Conservation (phyloP, 2,329 filamentous ascomycete genomes). For the Phoma herbarum region DNA sequence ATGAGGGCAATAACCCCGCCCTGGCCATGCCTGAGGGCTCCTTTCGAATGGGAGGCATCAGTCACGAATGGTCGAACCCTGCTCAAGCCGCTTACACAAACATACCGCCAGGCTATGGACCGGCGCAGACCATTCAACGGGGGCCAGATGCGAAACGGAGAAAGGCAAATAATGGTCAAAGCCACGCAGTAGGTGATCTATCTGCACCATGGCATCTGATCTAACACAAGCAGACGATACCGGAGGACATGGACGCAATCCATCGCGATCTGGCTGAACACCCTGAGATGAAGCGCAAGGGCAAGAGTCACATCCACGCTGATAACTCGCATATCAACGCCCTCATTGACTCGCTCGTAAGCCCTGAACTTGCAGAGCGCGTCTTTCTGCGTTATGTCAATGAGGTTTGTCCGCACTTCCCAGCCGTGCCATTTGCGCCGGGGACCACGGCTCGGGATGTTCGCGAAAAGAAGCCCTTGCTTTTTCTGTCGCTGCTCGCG, state of each 20-base stretch:
- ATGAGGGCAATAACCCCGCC: constrained; percentile 22
- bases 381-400: constrained; percentile 67
- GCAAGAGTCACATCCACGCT: constrained; percentile 39
- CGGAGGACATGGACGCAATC: constrained; percentile 50
- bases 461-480: constrained; percentile 65
- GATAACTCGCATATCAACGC: constrained; percentile 51
- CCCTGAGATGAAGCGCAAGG: constrained; percentile 44
- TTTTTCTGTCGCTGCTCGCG: constrained; percentile 67
- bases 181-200: constrained; percentile 37
- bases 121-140: constrained; percentile 42
- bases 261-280: constrained; percentile 49
- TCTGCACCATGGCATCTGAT: background rate
- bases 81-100: constrained; percentile 32
- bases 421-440: constrained; percentile 65
- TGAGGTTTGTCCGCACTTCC: constrained; percentile 64
- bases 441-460: constrained; percentile 63
- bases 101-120: constrained; percentile 44
- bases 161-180: constrained; percentile 38
- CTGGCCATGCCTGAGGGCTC: constrained; percentile 34
- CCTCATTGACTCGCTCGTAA: constrained; percentile 59
- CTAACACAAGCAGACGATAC: constrained; percentile 40
- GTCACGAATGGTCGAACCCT: constrained; percentile 43
- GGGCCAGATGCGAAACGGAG: constrained; percentile 46
- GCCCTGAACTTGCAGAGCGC: constrained; percentile 59
- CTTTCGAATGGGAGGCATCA: constrained; percentile 38